Base-by-base conservation (phyloP, 345 rosid species). In the Angophora floribunda region DNA sequence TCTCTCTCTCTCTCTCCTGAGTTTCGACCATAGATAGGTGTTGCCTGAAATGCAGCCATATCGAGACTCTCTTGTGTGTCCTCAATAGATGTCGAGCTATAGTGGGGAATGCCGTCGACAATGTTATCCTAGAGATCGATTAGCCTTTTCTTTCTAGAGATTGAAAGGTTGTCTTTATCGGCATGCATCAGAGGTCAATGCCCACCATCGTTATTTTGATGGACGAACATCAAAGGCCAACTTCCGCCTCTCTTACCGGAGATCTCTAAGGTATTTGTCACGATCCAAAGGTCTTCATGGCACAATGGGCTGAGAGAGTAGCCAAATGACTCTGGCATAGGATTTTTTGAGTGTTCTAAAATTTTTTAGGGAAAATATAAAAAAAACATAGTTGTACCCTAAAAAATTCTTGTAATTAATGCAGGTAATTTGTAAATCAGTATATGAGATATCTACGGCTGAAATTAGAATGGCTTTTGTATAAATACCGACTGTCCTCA, bases 361-460 rank as follows among this genome's bases (percentile, higher is more conserved):
- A 28, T 13, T 5, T 63, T 61, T 61, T 63, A 1, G 9, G 4
- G 36, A 8, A 7, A 28, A 61, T 61, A 28, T 61, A 12, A 11
- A 0, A 61, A n/a, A 61, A 13, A 4, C 1, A 3, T 61, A 63
- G 1, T 61, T n/a, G 30, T 63, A 28, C 6, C 13, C 14, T 63
- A n/a, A 0, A 28, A 2, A 28, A 63, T 13, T 51, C 4, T 51
- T 13, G 4, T 28, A 63, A 63, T 28, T 6, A 6, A 63, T 63
- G 2, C 1, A 0, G 1, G 7, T 63, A 63, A 1, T 28, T 13
- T 8, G 14, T 63, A 63, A 17, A n/a, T n/a, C 28, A 0, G 6
- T 17, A 63, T 0, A 63, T 0, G 2, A 6, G 15, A 63, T 63
- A 61, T 61, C 0, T 28, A 11, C 32, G 3, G 24, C 21, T 55